These are phyloP conservation scores for Acacia concinna DNA, from an alignment of 331 rosid species.

Conservation along the genomic window DNA sequence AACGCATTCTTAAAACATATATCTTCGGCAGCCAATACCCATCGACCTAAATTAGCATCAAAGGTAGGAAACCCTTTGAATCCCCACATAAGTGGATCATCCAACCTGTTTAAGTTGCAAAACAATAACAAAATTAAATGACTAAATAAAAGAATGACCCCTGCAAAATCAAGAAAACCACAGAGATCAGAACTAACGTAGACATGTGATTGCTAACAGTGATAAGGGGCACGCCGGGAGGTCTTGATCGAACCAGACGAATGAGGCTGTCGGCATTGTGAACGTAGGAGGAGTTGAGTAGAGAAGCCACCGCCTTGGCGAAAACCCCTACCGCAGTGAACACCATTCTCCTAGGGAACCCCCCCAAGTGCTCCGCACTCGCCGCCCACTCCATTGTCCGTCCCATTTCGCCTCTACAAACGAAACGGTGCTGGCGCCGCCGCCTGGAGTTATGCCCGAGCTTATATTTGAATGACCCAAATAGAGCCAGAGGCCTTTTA, in stretches of 20 bases:
- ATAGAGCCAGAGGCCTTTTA: too few species aligned
- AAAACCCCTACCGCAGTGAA: conserved; percentile 62
- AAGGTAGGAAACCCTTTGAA: conserved; percentile 71
- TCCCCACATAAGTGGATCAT: conserved; percentile 90
- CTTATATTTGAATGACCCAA: not conserved
- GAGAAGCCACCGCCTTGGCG: conserved; percentile 59
- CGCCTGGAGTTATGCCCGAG: not conserved
- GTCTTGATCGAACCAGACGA: conserved; percentile 63
- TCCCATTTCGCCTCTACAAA: conserved; percentile 34
- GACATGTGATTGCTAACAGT: conserved; percentile 97
- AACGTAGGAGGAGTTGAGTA: conserved; percentile 65
- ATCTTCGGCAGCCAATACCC: conserved; percentile 87
- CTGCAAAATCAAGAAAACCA: not conserved
- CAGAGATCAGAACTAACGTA: conserved; percentile 41
- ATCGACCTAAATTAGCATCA: conserved; percentile 55
- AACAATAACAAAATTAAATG: not conserved
- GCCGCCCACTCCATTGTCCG: conserved; percentile 85
- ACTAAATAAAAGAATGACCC: not conserved
- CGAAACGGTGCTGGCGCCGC: not conserved
- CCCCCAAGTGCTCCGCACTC: conserved; percentile 49
- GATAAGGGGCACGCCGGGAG: conserved; percentile 72
- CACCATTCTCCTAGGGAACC: conserved; percentile 67
- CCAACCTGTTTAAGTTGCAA: conserved; percentile 46
- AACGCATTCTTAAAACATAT: conserved; percentile 67
- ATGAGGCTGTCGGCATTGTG: conserved; percentile 76